Conservation (phyloP, 2,329 filamentous ascomycete species). For the Metarhizium guizhouense region DNA sequence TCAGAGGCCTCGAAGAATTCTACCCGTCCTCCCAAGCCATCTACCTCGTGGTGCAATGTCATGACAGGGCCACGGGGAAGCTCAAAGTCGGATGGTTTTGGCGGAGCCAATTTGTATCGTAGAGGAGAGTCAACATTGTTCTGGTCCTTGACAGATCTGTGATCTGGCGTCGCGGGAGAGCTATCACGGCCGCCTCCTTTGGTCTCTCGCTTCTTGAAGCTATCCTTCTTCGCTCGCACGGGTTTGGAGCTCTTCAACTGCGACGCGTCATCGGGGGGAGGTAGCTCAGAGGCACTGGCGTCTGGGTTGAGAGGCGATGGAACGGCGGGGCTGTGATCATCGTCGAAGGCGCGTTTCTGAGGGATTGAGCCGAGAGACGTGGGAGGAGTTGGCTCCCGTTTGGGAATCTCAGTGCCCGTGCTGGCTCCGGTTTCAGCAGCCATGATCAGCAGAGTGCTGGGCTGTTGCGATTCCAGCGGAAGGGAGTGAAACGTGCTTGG, state of each 20-base stretch:
- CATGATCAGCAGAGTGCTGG: not conserved
- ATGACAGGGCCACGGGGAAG: slow-evolving; percentile 48
- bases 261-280: slow-evolving; percentile 35
- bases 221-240: slow-evolving; percentile 52
- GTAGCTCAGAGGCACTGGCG: slow-evolving; percentile 32
- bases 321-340: slow-evolving; percentile 60
- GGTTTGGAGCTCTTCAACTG: slow-evolving; percentile 27
- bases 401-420: slow-evolving; percentile 27
- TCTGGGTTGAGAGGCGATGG: slow-evolving; percentile 69
- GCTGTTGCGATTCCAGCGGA: not conserved
- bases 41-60: slow-evolving; percentile 44
- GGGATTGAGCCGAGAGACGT: slow-evolving; percentile 40
- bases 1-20: slow-evolving; percentile 57
- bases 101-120: slow-evolving; percentile 55
- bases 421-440: slow-evolving; percentile 18
- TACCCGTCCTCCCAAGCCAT: slow-evolving; percentile 37
- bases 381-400: slow-evolving; percentile 31
- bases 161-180: slow-evolving; percentile 48
- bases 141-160: slow-evolving; percentile 32
- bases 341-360: slow-evolving; percentile 58
- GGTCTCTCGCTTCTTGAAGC: slow-evolving; percentile 59
- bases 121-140: slow-evolving; percentile 39
- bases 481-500: not conserved
- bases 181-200: slow-evolving; percentile 44
- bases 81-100: slow-evolving; percentile 54